phyloP scores from a whole-genome alignment of 1,284 basidiomycete species.

The Xerocomus minutiporus region DNA sequence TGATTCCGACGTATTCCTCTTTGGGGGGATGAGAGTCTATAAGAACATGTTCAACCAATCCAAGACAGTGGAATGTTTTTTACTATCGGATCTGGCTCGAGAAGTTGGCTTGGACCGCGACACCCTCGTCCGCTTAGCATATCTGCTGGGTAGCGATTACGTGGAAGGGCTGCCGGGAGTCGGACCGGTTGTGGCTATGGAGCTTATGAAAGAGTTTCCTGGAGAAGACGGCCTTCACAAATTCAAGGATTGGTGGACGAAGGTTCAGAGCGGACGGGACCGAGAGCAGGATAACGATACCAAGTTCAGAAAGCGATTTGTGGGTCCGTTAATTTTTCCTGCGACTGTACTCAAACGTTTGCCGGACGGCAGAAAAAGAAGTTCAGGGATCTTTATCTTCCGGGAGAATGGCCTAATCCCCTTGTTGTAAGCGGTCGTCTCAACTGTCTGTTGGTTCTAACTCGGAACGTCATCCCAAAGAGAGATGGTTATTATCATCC shows the following conservation, averaged over 20 bases:
- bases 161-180: slow-evolving; percentile 93
- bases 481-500: slow-evolving; percentile 92
- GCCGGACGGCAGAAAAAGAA: slow-evolving; percentile 70
- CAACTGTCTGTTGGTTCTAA: slow-evolving; percentile 3
- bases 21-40: slow-evolving; percentile 89
- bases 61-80: slow-evolving; percentile 96
- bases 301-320: slow-evolving; percentile 81
- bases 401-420: slow-evolving; percentile 85
- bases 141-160: slow-evolving; percentile 95
- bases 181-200: slow-evolving; percentile 96
- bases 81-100: slow-evolving; percentile 78
- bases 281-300: slow-evolving; percentile 64
- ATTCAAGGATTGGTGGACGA: slow-evolving; percentile 94
- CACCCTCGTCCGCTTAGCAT: slow-evolving; percentile 85
- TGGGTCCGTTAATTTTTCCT: slow-evolving; percentile 38
- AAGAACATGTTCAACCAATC: slow-evolving; percentile 99
- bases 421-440: slow-evolving; percentile 60
- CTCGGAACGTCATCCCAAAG: slow-evolving; percentile 37
- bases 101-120: slow-evolving; percentile 88
- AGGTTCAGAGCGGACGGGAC: slow-evolving; percentile 91
- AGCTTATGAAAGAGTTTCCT: slow-evolving; percentile 87
- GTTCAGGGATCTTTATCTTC: slow-evolving; percentile 79
- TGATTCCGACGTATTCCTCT: slow-evolving; percentile 98
- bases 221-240: slow-evolving; percentile 77
- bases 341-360: slow-evolving; percentile 13